These are phyloP conservation scores for Xylariales sp. DNA, from an alignment of 2,329 filamentous ascomycete species.

Conservation along the genomic window DNA sequence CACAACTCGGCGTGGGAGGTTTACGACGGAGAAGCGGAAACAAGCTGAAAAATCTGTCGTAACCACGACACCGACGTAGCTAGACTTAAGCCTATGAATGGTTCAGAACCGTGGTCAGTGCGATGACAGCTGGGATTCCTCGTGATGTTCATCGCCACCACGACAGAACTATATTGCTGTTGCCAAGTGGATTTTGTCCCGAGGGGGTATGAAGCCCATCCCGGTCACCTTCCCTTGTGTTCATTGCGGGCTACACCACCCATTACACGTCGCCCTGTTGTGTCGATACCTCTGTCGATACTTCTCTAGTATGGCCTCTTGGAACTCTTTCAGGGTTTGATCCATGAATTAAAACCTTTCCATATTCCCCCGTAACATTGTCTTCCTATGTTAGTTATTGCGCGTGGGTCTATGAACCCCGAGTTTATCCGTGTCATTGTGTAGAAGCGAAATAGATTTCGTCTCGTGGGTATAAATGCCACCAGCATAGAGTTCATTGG, in stretches of 20 bases:
- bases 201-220: background rate
- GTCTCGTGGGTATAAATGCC: background rate
- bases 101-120: background rate
- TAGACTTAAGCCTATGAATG: constrained; percentile 1
- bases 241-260: background rate
- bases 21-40: background rate
- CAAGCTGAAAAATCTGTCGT: constrained; percentile 7
- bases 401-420: background rate
- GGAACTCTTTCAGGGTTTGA: background rate
- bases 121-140: background rate
- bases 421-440: background rate
- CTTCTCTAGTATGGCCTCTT: background rate
- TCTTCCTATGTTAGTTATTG: too few species aligned
- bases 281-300: background rate
- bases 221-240: background rate
- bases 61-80: constrained; percentile 16
- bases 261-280: background rate
- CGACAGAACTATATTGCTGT: background rate
- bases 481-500: background rate
- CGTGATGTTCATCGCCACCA: background rate
- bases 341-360: background rate
- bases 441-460: background rate
- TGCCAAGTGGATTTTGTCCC: background rate
- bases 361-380: background rate
- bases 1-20: background rate